A percentile compares a stretch with the other conserved stretches of the same genome.
Conservation (phyloP, 179 eudicot genomes). For the Vitellaria paradoxa region DNA sequence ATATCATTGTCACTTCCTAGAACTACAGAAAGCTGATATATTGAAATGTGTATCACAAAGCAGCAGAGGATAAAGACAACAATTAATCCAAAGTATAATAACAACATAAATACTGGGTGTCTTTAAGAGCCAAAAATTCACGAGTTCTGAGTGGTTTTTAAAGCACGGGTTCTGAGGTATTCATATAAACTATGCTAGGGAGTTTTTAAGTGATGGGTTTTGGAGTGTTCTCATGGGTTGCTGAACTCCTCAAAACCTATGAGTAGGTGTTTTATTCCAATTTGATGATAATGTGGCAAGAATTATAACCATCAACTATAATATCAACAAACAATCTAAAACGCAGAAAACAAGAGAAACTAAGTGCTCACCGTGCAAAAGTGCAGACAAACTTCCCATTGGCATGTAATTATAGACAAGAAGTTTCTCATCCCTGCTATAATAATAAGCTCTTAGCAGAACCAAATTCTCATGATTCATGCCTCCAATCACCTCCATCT, state of each 20-base stretch:
- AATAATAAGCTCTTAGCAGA: slow-evolving; percentile 66
- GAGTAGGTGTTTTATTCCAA: too few relatives aligned
- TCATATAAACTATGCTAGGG: too few relatives aligned
- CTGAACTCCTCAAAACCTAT: too few relatives aligned
- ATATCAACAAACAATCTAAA: background rate
- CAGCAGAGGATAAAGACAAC: background rate
- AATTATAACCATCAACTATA: background rate
- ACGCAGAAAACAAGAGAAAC: background rate
- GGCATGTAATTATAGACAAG: slow-evolving; percentile 79
- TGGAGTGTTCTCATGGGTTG: too few relatives aligned
- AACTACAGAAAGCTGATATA: too few relatives aligned
- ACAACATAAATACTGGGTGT: too few relatives aligned
- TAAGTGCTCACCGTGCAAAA: slow-evolving; percentile 63
- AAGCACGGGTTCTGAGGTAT: too few relatives aligned
- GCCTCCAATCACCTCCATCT: slow-evolving; percentile 58
- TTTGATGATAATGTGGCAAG: background rate
- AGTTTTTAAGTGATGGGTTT: too few relatives aligned
- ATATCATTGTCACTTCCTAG: background rate
- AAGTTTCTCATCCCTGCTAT: slow-evolving; percentile 67
- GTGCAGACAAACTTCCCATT: slow-evolving; percentile 83
- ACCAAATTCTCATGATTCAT: slow-evolving; percentile 78
- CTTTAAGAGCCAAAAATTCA: too few relatives aligned
- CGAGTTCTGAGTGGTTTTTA: too few relatives aligned
- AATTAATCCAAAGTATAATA: too few relatives aligned
- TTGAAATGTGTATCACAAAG: background rate